Conservation (phyloP, 2,329 filamentous ascomycete species). For the Cadophora gregata region DNA sequence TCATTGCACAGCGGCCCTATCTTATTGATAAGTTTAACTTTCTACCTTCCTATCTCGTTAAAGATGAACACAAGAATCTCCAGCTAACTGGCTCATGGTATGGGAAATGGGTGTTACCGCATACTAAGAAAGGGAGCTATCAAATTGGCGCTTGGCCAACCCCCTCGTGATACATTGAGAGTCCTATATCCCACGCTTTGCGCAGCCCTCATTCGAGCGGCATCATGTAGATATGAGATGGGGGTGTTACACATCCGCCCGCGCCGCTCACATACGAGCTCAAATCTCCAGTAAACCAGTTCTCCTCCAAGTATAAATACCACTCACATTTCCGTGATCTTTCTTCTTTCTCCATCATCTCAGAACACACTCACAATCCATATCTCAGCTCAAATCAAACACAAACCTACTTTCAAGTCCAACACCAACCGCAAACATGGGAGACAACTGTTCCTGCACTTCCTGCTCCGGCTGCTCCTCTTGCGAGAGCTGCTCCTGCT, state of each 20-base stretch:
- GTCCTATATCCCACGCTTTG: conserved; percentile 17
- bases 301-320: conserved; percentile 20
- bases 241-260: conserved; percentile 6
- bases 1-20: too few relatives aligned
- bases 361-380: conserved; percentile 6
- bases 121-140: neutral
- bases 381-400: conserved; percentile 12
- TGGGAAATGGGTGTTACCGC: neutral
- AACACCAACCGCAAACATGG: conserved; percentile 19
- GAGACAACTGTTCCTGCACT: conserved; percentile 24
- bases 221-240: neutral
- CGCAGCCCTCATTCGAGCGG: neutral
- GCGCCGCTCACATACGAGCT: conserved; percentile 1
- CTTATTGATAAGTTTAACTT: too few relatives aligned
- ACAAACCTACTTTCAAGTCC: conserved; percentile 5
- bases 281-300: neutral
- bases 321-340: neutral
- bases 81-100: neutral
- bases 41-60: too few relatives aligned
- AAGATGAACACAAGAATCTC: neutral
- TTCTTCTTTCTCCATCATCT: neutral
- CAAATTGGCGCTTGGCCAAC: neutral
- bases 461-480: conserved; percentile 22
- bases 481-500: conserved; percentile 30
- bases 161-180: conserved; percentile 18